These are phyloP conservation scores for Mycena alexandri DNA, from an alignment of 768 basidiomycete genomes.

Conservation along the genomic window DNA sequence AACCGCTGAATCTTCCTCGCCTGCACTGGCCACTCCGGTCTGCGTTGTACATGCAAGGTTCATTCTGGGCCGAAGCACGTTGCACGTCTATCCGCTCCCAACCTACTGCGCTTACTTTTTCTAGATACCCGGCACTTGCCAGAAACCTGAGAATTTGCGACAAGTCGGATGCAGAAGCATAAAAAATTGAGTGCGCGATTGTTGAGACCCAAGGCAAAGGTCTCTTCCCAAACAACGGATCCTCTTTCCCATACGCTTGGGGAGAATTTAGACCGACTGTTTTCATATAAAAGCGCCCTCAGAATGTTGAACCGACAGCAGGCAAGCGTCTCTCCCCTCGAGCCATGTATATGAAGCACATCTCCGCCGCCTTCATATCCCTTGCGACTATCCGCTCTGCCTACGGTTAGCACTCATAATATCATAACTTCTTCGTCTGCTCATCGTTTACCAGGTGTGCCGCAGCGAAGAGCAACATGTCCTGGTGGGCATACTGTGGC, in stretches of 20 bases:
- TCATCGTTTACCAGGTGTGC: conserved; percentile 15
- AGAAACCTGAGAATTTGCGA: too few relatives aligned
- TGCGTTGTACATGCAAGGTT: too few relatives aligned
- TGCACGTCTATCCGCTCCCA: too few relatives aligned
- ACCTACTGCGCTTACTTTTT: too few relatives aligned
- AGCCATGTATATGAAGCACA: conserved; percentile 3
- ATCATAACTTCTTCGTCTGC: background rate
- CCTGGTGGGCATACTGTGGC: conserved; percentile 47
- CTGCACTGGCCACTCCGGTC: too few relatives aligned
- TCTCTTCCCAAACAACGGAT: background rate
- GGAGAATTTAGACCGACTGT: too few relatives aligned
- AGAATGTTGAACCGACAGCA: background rate
- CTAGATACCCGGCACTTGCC: too few relatives aligned
- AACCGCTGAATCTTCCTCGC: too few relatives aligned
- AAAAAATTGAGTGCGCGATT: background rate
- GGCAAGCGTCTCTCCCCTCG: conserved; percentile 3
- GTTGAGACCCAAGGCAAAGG: background rate
- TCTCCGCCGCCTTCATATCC: conserved; percentile 15
- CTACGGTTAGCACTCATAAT: conserved; percentile 4
- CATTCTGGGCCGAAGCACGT: too few relatives aligned
- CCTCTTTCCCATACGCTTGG: background rate
- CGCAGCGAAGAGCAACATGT: conserved; percentile 37
- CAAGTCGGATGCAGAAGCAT: too few relatives aligned
- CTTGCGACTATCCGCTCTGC: conserved; percentile 2
- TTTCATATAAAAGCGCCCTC: conserved; percentile 2